Conservation (phyloP, 768 basidiomycete species). For the Scleroderma citrinum region DNA sequence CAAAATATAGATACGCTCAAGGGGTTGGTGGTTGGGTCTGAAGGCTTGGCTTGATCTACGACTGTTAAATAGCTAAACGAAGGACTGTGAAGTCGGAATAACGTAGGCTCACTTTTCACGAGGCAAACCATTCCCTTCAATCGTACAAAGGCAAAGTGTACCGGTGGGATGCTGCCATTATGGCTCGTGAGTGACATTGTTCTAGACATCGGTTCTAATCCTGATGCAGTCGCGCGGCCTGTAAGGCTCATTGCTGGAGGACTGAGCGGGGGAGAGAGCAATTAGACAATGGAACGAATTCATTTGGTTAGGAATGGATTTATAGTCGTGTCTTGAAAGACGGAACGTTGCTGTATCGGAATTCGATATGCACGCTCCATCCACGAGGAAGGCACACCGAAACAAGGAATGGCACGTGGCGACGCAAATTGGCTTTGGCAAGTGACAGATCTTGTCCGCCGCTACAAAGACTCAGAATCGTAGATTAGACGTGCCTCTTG, state of each 20-base stretch:
- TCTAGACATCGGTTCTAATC: no score
- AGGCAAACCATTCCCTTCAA: slow-evolving; percentile 24
- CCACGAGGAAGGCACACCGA: background rate
- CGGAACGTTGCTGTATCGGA: no score
- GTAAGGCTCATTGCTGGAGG: background rate
- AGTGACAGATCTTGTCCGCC: no score
- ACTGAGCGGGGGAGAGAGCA: no score
- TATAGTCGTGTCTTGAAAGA: background rate
- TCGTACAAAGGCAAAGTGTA: slow-evolving; percentile 35
- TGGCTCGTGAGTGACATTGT: slow-evolving; percentile 17
- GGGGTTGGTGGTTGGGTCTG: slow-evolving; percentile 9
- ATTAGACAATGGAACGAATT: no score
- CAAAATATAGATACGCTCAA: slow-evolving; percentile 24
- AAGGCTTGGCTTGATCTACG: background rate
- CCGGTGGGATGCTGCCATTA: slow-evolving; percentile 1
- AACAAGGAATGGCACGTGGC: background rate
- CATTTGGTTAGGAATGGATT: background rate
- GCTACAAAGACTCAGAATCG: no score
- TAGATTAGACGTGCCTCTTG: no score
- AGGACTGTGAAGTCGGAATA: slow-evolving; percentile 4
- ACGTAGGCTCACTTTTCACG: slow-evolving; percentile 19
- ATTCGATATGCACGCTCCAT: background rate
- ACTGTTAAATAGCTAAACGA: slow-evolving; percentile 3
- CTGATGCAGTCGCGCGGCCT: background rate
- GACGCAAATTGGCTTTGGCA: background rate